Conservation (phyloP, 306 rosid genomes). For the Quercus mongolica region DNA sequence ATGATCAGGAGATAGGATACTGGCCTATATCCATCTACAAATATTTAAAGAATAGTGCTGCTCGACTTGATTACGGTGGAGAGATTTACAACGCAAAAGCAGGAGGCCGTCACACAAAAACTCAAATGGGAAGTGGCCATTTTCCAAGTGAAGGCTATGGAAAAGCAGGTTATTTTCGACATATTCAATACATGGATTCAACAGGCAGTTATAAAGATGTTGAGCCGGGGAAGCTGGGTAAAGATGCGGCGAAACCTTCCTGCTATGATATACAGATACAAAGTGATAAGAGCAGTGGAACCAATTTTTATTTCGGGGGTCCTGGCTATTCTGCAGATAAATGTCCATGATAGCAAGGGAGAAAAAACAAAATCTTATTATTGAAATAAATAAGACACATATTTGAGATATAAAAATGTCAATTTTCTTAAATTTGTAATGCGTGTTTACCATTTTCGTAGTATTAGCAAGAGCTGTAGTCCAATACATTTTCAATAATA, state of each 20-base stretch:
- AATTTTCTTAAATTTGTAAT: too few relatives aligned
- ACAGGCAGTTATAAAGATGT: neutral
- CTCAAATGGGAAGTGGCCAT: constrained; percentile 37
- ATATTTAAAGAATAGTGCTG: neutral
- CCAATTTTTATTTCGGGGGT: constrained; percentile 16
- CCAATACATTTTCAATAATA: too few relatives aligned
- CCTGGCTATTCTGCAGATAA: constrained; percentile 8
- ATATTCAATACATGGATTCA: neutral
- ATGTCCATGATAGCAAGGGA: neutral
- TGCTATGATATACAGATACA: neutral
- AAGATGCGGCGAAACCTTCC: neutral
- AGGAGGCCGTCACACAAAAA: constrained; percentile 3
- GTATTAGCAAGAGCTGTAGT: too few relatives aligned
- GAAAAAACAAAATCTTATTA: too few relatives aligned
- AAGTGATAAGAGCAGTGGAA: neutral
- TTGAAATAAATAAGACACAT: too few relatives aligned
- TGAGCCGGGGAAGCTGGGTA: neutral
- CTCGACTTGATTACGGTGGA: neutral
- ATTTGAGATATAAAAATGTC: too few relatives aligned
- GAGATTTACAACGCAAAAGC: neutral
- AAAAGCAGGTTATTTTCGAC: constrained; percentile 15
- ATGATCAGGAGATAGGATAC: constrained; percentile 14
- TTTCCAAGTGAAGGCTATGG: constrained; percentile 10
- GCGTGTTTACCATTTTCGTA: too few relatives aligned
- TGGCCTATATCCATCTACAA: constrained; percentile 22